Percentiles rank a stretch among this genome's conserved stretches.
Evolutionary conservation across 2,329 filamentous ascomycete genomes (phyloP).

Genomic region (Ascochyta lentis): DNA sequence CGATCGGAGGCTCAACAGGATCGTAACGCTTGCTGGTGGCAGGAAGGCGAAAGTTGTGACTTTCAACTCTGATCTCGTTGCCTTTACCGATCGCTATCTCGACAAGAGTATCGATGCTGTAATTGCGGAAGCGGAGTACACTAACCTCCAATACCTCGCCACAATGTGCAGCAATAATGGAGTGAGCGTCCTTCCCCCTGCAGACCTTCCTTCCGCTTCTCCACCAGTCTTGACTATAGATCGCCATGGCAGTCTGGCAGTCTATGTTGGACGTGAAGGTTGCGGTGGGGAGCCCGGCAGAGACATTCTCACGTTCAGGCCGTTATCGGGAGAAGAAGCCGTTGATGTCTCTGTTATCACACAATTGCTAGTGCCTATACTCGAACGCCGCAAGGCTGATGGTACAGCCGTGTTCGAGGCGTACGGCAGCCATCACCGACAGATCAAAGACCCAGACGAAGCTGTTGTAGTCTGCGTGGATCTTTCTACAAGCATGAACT

Average conservation of each 20-base stretch:
- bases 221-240: conserved; percentile 47
- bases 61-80: conserved; percentile 27
- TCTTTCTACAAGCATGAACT: conserved; percentile 42
- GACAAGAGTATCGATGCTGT: conserved; percentile 20
- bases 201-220: conserved; percentile 34
- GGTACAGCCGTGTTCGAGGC: conserved; percentile 45
- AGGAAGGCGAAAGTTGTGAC: conserved; percentile 22
- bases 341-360: conserved; percentile 47
- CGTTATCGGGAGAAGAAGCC: conserved; percentile 35
- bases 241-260: conserved; percentile 41
- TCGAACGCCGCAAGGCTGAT: conserved; percentile 38
- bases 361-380: conserved; percentile 44
- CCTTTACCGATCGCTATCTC: conserved; percentile 20
- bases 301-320: conserved; percentile 46
- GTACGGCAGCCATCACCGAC: conserved; percentile 37
- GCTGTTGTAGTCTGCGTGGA: conserved; percentile 47
- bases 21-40: conserved; percentile 33
- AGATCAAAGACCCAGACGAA: conserved; percentile 42
- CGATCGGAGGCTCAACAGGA: conserved; percentile 19
- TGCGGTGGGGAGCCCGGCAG: conserved; percentile 39
- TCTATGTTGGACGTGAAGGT: conserved; percentile 45
- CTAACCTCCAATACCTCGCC: conserved; percentile 38
- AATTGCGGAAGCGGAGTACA: conserved; percentile 26
- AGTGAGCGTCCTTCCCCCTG: conserved; percentile 39
- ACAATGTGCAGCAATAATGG: conserved; percentile 40